Base-by-base conservation (phyloP, 2,329 filamentous ascomycete species). In the Tolypocladium tundrense region DNA sequence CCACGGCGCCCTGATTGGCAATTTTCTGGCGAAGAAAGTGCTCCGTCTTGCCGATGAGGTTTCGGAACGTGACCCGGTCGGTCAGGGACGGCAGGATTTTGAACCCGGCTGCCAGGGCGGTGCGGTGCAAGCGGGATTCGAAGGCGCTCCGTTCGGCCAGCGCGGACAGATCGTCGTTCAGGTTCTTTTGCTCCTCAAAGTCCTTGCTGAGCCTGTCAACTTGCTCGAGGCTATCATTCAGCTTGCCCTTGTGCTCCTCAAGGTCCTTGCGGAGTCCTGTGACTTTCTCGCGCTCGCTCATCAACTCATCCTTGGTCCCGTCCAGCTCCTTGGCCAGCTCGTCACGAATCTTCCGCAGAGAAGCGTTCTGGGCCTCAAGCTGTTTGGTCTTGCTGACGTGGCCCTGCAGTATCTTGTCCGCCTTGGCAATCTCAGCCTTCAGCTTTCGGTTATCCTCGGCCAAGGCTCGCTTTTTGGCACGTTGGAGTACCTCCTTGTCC, bases 81-180 rank as follows among this genome's bases (percentile, higher is more conserved):
- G 3, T 13, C 5, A 60, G 31, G 6, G 48, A 43, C 9, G 55
- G 37, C 8, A 60, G 10, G 7, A 61, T 27, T 48, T 61, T 59
- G 48, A 60, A 60, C 1, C 52, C 57, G 3, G 58, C 58, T 7
- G 45, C 45, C 6, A 61, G 53, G 13, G 60, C 60, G 9, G 59
- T 59, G 21, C 58, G 56, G 54, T 48, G 54, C 55, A 56, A 21
- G 4, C 57, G 57, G 9, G 51, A 43, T 21, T 59, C 40, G 31
- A 48, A 58, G n/a, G 16, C n/a, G 16, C 7, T 11, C 5, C 4
- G 1, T 1, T 41, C 27, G 14, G 8, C 8, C 19, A 42, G 8
- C 7, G 2, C 27, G n/a, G 10, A 21, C 41, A 57, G 48, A 7
- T 27, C 33, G 5, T 42, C 14, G 3, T n/a, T 19, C 7, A 11